Percentiles rank a stretch among this genome's conserved stretches.
Conservation (phyloP, 2,329 filamentous ascomycete genomes). For the Camillea tinctor region DNA sequence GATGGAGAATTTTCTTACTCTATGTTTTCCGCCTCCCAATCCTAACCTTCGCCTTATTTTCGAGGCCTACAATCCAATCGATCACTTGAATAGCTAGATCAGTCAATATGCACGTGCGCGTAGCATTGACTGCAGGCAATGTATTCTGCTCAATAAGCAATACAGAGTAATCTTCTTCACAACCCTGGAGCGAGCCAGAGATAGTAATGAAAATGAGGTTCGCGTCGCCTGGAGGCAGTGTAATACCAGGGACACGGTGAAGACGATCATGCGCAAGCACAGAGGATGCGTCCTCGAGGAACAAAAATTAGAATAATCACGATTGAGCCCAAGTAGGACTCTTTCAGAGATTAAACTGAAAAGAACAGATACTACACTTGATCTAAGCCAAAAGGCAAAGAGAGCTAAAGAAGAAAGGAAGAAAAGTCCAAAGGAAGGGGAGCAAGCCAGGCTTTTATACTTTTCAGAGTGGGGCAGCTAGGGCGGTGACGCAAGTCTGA, state of each 20-base stretch:
- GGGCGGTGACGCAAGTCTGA: slow-evolving; percentile 17
- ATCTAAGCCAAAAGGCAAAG: slow-evolving; percentile 35
- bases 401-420: slow-evolving; percentile 32
- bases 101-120: too few species aligned
- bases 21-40: too few species aligned
- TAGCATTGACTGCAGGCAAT: too few species aligned
- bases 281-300: slow-evolving; percentile 52
- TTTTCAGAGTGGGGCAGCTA: not conserved
- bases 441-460: slow-evolving; percentile 13
- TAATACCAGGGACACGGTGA: slow-evolving; percentile 73
- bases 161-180: slow-evolving; percentile 50
- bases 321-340: slow-evolving; percentile 64
- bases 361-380: slow-evolving; percentile 76
- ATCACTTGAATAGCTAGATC: too few species aligned
- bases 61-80: too few species aligned
- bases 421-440: slow-evolving; percentile 7
- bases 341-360: slow-evolving; percentile 95
- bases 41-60: too few species aligned
- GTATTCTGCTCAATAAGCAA: too few species aligned
- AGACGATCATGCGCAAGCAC: slow-evolving; percentile 65
- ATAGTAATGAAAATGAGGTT: slow-evolving; percentile 60
- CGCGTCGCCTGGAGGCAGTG: slow-evolving; percentile 59
- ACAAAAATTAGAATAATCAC: slow-evolving; percentile 83
- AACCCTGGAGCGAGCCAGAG: slow-evolving; percentile 47
- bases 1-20: too few species aligned